These are phyloP conservation scores for Monosporascus sp. DNA, from an alignment of 2,329 filamentous ascomycete genomes.

Conservation along the genomic window DNA sequence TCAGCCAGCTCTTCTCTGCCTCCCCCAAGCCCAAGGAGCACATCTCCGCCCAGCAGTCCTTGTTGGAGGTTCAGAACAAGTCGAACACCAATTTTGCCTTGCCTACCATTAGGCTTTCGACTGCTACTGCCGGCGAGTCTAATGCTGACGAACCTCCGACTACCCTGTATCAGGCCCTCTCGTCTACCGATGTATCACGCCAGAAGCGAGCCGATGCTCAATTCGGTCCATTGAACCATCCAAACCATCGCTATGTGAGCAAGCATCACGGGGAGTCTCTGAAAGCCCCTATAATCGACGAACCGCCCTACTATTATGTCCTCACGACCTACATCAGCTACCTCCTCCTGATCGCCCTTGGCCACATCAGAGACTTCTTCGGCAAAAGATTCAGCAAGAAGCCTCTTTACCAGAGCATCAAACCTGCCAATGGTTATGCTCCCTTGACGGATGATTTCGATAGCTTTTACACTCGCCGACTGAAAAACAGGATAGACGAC, in stretches of 20 bases:
- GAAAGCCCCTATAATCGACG: constrained; percentile 81
- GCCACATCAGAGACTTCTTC: constrained; percentile 95
- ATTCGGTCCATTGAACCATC: constrained; percentile 79
- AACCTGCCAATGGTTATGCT: constrained; percentile 81
- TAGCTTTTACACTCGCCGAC: constrained; percentile 89
- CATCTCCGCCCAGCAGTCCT: constrained; percentile 59
- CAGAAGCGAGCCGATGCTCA: constrained; percentile 79
- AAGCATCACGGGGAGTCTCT: constrained; percentile 78
- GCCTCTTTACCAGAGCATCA: constrained; percentile 75
- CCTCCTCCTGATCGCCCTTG: constrained; percentile 88
- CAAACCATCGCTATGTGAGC: constrained; percentile 83
- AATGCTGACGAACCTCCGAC: constrained; percentile 69
- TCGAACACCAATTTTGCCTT: constrained; percentile 68
- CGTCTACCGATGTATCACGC: constrained; percentile 72
- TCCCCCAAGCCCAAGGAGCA: constrained; percentile 71
- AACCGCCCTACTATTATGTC: constrained; percentile 94
- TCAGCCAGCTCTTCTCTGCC: constrained; percentile 77
- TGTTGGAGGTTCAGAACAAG: constrained; percentile 57
- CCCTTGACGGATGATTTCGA: constrained; percentile 97
- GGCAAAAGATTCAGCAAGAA: constrained; percentile 89
- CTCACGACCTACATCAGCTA: constrained; percentile 99
- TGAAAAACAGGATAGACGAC: constrained; percentile 94
- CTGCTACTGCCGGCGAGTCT: constrained; percentile 69
- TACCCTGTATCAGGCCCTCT: constrained; percentile 82
- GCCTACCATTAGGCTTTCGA: constrained; percentile 88